A percentile compares a stretch with the other conserved stretches of the same genome.
These are phyloP conservation scores for Saccharomycopsis microspora DNA, from an alignment of 805 yeast genomes.

Conservation along the genomic window DNA sequence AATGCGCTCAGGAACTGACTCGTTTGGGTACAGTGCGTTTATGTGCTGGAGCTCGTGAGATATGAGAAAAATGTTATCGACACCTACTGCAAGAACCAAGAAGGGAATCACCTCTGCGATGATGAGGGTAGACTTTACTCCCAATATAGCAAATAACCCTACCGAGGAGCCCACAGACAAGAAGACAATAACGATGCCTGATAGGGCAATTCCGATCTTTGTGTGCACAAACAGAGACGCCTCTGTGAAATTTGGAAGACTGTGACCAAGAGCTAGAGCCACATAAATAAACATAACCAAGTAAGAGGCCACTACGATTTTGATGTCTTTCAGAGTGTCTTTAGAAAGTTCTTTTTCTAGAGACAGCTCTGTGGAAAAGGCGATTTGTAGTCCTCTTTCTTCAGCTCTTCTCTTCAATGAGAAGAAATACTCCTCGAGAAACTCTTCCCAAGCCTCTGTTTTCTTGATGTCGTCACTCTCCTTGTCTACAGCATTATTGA, in stretches of 20 bases:
- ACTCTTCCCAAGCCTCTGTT: constrained; percentile 59
- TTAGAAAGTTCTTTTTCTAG: constrained; percentile 75
- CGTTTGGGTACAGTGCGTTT: constrained; percentile 33
- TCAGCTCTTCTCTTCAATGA: constrained; percentile 34
- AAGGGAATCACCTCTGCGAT: constrained; percentile 97
- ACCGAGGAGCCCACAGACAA: constrained; percentile 75
- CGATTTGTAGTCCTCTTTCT: constrained; percentile 42
- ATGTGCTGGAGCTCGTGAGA: constrained; percentile 65
- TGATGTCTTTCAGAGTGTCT: constrained; percentile 69
- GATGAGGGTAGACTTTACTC: constrained; percentile 77
- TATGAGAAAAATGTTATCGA: constrained; percentile 82
- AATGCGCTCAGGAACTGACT: constrained; percentile 45
- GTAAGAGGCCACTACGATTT: constrained; percentile 64
- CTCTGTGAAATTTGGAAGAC: constrained; percentile 29
- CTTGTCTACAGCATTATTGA: constrained; percentile 40
- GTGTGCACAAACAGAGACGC: constrained; percentile 30
- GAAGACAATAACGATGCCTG: constrained; percentile 76
- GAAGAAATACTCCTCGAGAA: constrained; percentile 44
- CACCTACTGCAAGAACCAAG: constrained; percentile 87
- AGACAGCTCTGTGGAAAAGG: constrained; percentile 76
- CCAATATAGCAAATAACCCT: constrained; percentile 67
- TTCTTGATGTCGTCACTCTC: constrained; percentile 27
- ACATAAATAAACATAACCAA: constrained; percentile 82
- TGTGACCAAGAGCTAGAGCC: constrained; percentile 64
- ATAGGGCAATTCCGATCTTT: constrained; percentile 64